Evolutionary conservation across 1,139 yeast species (phyloP).

Genomic region (Blastobotrys serpentis): DNA sequence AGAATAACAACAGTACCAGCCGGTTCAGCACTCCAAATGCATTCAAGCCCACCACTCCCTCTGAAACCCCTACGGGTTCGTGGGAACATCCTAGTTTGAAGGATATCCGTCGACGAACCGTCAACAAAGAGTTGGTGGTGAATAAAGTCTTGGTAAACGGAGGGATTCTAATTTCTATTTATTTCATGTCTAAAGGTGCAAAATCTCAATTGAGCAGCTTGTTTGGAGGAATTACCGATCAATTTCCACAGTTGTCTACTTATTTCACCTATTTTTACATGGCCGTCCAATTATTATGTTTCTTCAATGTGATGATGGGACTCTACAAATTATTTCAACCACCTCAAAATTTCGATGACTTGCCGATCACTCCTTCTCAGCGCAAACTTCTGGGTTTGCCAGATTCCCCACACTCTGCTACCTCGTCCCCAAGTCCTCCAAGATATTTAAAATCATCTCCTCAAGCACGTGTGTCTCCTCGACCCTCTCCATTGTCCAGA

Average conservation of each 20-base stretch:
- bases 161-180: slow-evolving; percentile 33
- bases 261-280: not conserved
- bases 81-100: slow-evolving; percentile 32
- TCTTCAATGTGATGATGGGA: slow-evolving; percentile 42
- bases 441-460: slow-evolving; percentile 32
- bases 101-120: slow-evolving; percentile 26
- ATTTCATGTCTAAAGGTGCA: slow-evolving; percentile 33
- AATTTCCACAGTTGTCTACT: not conserved
- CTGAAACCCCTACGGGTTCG: slow-evolving; percentile 29
- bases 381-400: slow-evolving; percentile 46
- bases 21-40: slow-evolving; percentile 19
- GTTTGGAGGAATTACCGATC: slow-evolving; percentile 10
- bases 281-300: slow-evolving; percentile 36
- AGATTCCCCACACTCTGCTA: slow-evolving; percentile 26
- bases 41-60: slow-evolving; percentile 20
- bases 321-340: slow-evolving; percentile 39
- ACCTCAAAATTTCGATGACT: slow-evolving; percentile 42
- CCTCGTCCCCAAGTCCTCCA: slow-evolving; percentile 33
- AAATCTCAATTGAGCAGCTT: slow-evolving; percentile 23
- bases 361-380: slow-evolving; percentile 44
- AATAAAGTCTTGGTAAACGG: slow-evolving; percentile 39
- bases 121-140: slow-evolving; percentile 42
- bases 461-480: slow-evolving; percentile 29
- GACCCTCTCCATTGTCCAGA: slow-evolving; percentile 32
- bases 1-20: slow-evolving; percentile 9